Evolutionary conservation across 495 filamentous ascomycete species (phyloP), one percentile per base, ranked within the genome.

Genomic region (Astrocystis sublimbata): DNA sequence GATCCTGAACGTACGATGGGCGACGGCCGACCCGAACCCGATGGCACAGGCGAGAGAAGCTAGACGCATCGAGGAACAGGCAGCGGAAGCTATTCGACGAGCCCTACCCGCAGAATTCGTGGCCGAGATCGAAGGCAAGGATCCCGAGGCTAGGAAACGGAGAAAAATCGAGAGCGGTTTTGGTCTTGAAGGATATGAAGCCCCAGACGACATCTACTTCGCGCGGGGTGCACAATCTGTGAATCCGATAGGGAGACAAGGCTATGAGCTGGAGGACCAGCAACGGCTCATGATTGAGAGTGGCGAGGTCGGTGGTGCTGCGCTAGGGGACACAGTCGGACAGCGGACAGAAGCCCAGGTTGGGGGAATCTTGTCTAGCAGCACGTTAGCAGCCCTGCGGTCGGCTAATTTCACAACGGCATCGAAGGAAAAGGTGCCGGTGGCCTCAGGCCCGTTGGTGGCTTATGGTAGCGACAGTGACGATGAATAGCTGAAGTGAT

Each of bases 1-100:
- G 75, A 89, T 97, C 35, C 76, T 98, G 1, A 99, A 99, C 69
- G 94, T 99, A 15, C 82, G 96, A 36, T 99, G 96, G 96, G 94
- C 96, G 23, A 98, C 94, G 0, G 88, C 88, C 3, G 96, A 99
- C 71, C 96, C 96, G 19, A 99, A 99, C 65, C 96, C 96, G 0
- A 85, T 92, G 81, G 91, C 94, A 9, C 93, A 97, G 73, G 93
- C 94, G 65, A 85, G 96, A 35, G 96, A 99, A 71, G 93, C 90
- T 19, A 81, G 90, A 35, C 81, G 88, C 17, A 86, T 99, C 52
- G 96, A 99, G 75, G 96, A 99, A 73, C 93, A 97, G 75, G 96
- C 96, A n/a, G 96, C 94, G 0, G 96, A 97, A 70, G 96, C 96
- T 9, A 92, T 99, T 40, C 81, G 96, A 23, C 81, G 88, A 41